Base-by-base conservation (phyloP, 1,139 yeast species). In the Suhomyces kunorum region DNA sequence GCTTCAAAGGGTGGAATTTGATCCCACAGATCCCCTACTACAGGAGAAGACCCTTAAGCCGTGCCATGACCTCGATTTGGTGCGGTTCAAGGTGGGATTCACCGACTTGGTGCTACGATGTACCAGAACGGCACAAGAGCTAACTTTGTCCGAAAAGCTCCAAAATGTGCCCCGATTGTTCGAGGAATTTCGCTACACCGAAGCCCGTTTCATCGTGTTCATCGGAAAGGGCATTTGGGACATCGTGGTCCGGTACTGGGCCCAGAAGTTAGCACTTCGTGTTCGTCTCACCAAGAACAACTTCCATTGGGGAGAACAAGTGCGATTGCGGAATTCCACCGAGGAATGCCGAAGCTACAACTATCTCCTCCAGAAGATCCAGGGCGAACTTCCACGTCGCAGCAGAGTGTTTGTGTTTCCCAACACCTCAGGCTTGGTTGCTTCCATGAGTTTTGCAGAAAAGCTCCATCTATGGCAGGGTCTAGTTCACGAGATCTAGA, bases 201-300 rank as follows among this genome's bases (percentile, higher is more conserved):
- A 55, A 2, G 79, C 84, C 0, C 50, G 59, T 26, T 64, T 67
- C 32, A 63, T 83, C 0, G 82, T 83, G 24, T 61, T 85, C 23
- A 76, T 85, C 3, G 95, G 95, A 0, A 83, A 83, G 49, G 90
- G 90, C 0, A 82, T 85, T n/a, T 85, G 89, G 88, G 88, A 83
- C 43, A 61, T 74, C 2, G 61, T 84, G 1, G 69, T 76, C 40
- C 48, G 47, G 40, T 54, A 39, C 30, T 32, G 50, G 28, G 36
- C 42, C 15, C 28, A 32, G 8, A 40, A 40, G 29, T 32, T 44
- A 9, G 50, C 45, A 4, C 45, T 46, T 8, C 48, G 46, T 26
- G 39, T 53, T 36, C 59, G 56, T 28, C 45, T 63, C 24, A 59
- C 58, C 15, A 58, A 54, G 23, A 46, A 37, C 4, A 58, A 54